Evolutionary conservation across 768 basidiomycete genomes (phyloP).

Genomic region (Termitomyces sp.): DNA sequence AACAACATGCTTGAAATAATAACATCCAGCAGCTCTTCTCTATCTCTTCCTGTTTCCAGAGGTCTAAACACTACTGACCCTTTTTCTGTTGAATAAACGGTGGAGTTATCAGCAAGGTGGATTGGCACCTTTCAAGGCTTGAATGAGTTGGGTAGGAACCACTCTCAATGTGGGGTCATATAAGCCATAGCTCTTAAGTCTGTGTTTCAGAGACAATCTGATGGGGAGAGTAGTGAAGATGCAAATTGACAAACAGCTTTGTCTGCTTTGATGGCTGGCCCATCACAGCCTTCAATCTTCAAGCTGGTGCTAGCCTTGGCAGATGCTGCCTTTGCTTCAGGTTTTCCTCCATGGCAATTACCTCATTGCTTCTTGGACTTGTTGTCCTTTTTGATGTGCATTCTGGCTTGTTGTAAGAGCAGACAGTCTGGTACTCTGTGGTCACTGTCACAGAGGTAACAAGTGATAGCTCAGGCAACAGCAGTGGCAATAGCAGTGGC

Average conservation of each 20-base stretch:
- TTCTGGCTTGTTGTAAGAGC: not conserved
- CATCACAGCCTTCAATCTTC: no score
- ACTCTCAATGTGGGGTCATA: not conserved
- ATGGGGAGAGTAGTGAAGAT: not conserved
- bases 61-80: no score
- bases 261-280: no score
- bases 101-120: no score
- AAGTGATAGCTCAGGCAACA: not conserved
- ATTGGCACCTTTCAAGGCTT: no score
- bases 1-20: no score
- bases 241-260: no score
- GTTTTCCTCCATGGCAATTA: not conserved
- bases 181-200: not conserved
- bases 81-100: no score
- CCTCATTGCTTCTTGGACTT: not conserved
- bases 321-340: not conserved
- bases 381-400: not conserved
- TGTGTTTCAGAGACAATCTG: not conserved
- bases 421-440: not conserved
- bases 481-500: no score
- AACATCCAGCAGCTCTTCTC: no score
- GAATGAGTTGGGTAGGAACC: not conserved
- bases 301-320: no score
- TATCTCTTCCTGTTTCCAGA: no score
- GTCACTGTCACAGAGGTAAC: not conserved